Conservation (phyloP, 306 rosid species). For the Biancaea sappan region DNA sequence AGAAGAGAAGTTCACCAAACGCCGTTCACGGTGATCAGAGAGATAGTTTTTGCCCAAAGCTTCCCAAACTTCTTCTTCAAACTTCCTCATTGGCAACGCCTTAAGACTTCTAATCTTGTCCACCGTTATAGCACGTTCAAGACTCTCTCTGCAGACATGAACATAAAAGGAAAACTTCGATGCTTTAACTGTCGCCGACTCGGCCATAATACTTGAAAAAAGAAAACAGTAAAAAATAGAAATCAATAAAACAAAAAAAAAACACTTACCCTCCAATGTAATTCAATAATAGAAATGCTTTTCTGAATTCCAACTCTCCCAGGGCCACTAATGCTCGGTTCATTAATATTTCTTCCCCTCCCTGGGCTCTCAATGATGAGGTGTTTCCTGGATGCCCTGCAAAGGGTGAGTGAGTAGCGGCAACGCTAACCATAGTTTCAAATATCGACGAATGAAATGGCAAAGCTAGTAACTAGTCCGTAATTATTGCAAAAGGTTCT, state of each 20-base stretch:
- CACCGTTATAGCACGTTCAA: slow-evolving; percentile 36
- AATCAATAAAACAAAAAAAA: too few relatives aligned
- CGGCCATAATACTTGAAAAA: background rate
- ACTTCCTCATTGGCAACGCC: slow-evolving; percentile 44
- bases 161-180: background rate
- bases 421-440: background rate
- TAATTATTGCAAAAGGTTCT: too few relatives aligned
- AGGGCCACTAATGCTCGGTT: slow-evolving; percentile 46
- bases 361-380: background rate
- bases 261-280: slow-evolving; percentile 61
- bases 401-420: slow-evolving; percentile 2
- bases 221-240: background rate
- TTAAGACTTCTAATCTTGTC: slow-evolving; percentile 49
- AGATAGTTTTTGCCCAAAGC: slow-evolving; percentile 32
- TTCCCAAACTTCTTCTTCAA: slow-evolving; percentile 60
- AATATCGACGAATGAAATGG: background rate
- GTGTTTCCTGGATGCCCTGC: background rate
- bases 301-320: slow-evolving; percentile 76
- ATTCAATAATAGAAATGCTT: slow-evolving; percentile 61
- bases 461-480: background rate
- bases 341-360: background rate
- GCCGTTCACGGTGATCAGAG: slow-evolving; percentile 36
- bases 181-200: background rate
- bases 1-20: slow-evolving; percentile 46
- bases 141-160: slow-evolving; percentile 32